Base-by-base conservation (phyloP, 1,284 basidiomycete genomes). In the Bondarzewia mesenterica region DNA sequence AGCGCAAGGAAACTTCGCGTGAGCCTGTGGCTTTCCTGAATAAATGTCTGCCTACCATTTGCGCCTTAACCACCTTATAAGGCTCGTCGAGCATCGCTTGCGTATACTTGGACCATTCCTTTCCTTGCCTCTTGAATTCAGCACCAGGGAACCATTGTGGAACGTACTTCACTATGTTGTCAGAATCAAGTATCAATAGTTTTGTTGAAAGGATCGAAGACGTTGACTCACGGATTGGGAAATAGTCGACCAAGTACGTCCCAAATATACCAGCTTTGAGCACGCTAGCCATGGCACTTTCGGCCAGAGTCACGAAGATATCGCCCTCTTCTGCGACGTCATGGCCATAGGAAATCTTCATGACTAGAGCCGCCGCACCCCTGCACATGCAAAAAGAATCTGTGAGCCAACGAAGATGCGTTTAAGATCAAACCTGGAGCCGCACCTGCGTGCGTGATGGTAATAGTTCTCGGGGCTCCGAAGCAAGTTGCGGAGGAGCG, bases 281-380 rank as follows among this genome's bases (percentile, higher is more conserved):
- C 5, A 62, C 49, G 14, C 57, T 49, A 64, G 54, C 14, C 27
- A 63, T 45, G 2, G 61, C 59, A 15, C 55, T 51, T 47, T 63
- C 73, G 3, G 73, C 75, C 6, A 73, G 56, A 2, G 63, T 56
- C 7, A 77, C 69, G 52, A 70, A 76, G 14, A 64, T 52, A 48
- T 75, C 74, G 5, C 69, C 69, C 37, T 63, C 52, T n/a, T 63
- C 62, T 10, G 58, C 56, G 22, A 70, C 53, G 42, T 66, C 53
- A 43, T 61, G 55, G 20, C 60, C 61, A 29, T 63, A 64, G 3
- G 57, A 54, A 7, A 60, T 52, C 40, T 55, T 55, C 55, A 60
- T 58, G 7, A 55, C 54, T 8, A 59, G 52, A 7, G 58, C 57
- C 2, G 55, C 53, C 10, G 57, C 43, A 5, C 50, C 52, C 42